These are phyloP conservation scores for Aspergillus sp. DNA, from an alignment of 2,329 filamentous ascomycete species.

Conservation along the genomic window DNA sequence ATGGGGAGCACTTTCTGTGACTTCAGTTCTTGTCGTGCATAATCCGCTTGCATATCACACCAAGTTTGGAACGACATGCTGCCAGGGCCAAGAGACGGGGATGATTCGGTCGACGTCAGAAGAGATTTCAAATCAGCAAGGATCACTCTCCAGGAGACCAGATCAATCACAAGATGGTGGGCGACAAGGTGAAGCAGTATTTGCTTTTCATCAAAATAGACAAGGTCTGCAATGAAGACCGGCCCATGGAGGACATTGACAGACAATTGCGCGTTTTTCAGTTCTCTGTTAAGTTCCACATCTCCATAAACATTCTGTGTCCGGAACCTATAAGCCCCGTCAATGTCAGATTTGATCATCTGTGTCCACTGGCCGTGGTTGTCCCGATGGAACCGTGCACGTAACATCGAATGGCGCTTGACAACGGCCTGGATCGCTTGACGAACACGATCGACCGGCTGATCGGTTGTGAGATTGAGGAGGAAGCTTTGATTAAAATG, in stretches of 20 bases:
- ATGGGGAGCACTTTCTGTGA: conserved; percentile 54
- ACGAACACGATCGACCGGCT: conserved; percentile 2
- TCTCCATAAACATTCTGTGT: neutral
- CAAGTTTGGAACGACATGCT: conserved; percentile 2
- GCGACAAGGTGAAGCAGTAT: conserved; percentile 1
- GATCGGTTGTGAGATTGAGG: conserved; percentile 5
- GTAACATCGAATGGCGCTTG: conserved; percentile 19
- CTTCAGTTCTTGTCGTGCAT: conserved; percentile 77
- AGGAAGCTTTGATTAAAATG: conserved; percentile 23
- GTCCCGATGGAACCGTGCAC: conserved; percentile 3
- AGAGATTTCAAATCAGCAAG: conserved; percentile 5
- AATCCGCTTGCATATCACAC: conserved; percentile 38
- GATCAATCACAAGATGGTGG: conserved; percentile 10
- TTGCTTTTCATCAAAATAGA: conserved; percentile 1
- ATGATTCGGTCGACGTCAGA: neutral
- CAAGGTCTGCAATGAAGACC: conserved; percentile 1
- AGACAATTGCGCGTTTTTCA: neutral
- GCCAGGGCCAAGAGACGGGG: too few relatives aligned
- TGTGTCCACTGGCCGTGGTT: conserved; percentile 5
- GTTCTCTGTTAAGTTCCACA: neutral
- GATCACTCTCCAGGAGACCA: conserved; percentile 11
- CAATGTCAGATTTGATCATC: neutral
- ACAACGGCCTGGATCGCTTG: conserved; percentile 11
- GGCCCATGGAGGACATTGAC: conserved; percentile 1
- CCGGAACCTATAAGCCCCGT: neutral